Percentiles rank a stretch among this genome's conserved stretches.
Evolutionary conservation across 179 eudicot species (phyloP).

Genomic region (Sideroxylon spinosum): DNA sequence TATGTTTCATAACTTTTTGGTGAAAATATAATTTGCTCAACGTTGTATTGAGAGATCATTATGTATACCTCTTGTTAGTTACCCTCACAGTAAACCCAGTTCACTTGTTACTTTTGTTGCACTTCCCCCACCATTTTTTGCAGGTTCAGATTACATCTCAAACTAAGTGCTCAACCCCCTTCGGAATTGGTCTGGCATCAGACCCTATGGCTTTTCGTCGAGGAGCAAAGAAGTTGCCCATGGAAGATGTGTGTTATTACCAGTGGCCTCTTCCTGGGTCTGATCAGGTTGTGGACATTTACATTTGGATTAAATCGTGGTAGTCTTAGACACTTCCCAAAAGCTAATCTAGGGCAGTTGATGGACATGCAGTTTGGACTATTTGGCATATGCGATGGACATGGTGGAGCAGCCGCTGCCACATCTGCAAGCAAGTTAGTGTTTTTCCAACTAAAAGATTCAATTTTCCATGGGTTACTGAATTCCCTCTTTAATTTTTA

Average conservation of each 20-base stretch:
- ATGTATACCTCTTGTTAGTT: not conserved
- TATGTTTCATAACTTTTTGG: not conserved
- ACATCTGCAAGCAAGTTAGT: slow-evolving; percentile 88
- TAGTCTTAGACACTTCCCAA: not conserved
- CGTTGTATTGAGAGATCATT: not conserved
- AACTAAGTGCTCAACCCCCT: slow-evolving; percentile 50
- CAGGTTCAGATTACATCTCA: slow-evolving; percentile 74
- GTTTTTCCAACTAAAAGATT: slow-evolving; percentile 5
- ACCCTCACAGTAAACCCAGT: not conserved
- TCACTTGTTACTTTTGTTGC: not conserved
- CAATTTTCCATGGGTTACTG: not conserved
- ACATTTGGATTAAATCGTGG: not conserved
- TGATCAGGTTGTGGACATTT: slow-evolving; percentile 53
- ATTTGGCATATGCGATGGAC: slow-evolving; percentile 95
- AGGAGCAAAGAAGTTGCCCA: slow-evolving; percentile 86
- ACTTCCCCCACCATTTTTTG: slow-evolving; percentile 12
- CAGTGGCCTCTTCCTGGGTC: slow-evolving; percentile 81
- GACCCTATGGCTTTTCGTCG: slow-evolving; percentile 92
- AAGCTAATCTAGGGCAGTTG: slow-evolving; percentile 7
- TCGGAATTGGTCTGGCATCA: slow-evolving; percentile 81
- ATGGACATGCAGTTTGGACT: slow-evolving; percentile 75
- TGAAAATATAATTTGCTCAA: not conserved
- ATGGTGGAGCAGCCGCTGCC: slow-evolving; percentile 90
- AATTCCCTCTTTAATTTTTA: not conserved
- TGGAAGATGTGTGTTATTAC: slow-evolving; percentile 92